Conservation (phyloP, 2,329 filamentous ascomycete species). For the Graphilbum fragrans region DNA sequence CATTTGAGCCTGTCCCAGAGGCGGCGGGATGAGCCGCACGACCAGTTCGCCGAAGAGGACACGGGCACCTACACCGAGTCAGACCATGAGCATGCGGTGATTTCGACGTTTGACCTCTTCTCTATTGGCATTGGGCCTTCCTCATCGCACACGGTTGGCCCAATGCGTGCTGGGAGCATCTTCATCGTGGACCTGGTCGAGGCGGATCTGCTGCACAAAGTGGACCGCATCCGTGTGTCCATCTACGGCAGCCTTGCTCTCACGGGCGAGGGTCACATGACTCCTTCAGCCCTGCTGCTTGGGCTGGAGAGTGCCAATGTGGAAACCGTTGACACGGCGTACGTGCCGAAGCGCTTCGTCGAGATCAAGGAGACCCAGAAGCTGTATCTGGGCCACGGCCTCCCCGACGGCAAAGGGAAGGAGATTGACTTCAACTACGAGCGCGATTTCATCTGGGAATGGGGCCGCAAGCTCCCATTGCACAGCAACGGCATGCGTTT, state of each 20-base stretch:
- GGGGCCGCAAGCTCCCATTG: conserved; percentile 35
- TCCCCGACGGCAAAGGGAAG: conserved; percentile 21
- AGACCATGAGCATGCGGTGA: conserved; percentile 38
- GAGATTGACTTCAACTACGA: conserved; percentile 37
- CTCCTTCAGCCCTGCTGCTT: conserved; percentile 33
- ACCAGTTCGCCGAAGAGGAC: neutral
- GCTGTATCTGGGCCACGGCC: conserved; percentile 28
- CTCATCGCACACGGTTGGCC: conserved; percentile 37
- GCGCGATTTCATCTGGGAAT: conserved; percentile 36
- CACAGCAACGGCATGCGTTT: conserved; percentile 42
- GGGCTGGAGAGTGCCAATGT: conserved; percentile 37
- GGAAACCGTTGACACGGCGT: conserved; percentile 34
- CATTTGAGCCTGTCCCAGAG: no score
- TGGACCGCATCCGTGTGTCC: conserved; percentile 33
- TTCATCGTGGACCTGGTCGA: conserved; percentile 35
- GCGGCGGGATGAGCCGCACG: no score
- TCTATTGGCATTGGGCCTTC: conserved; percentile 39
- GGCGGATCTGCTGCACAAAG: conserved; percentile 29
- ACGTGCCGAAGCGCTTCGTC: conserved; percentile 31
- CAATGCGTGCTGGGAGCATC: conserved; percentile 39
- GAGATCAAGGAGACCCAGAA: conserved; percentile 33
- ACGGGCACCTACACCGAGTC: conserved; percentile 32
- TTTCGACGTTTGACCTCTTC: conserved; percentile 38
- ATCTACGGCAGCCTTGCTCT: conserved; percentile 38
- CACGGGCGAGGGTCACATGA: conserved; percentile 40